Base-by-base conservation (phyloP, 495 filamentous ascomycete species). In the Penicillium canariense region DNA sequence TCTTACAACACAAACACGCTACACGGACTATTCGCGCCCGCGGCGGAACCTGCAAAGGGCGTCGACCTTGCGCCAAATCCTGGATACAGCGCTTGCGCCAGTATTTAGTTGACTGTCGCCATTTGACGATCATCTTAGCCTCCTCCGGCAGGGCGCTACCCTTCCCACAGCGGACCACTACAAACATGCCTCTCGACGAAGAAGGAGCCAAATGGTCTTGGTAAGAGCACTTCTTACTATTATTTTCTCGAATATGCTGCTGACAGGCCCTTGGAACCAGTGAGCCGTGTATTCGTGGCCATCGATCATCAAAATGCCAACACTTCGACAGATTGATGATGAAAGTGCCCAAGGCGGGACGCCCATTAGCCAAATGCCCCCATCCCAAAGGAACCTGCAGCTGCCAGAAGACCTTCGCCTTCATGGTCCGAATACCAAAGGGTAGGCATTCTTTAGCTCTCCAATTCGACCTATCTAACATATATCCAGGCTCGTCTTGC, bases 271-370 rank as follows among this genome's bases (percentile, higher is more conserved):
- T 14, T 63, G 4, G 22, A 44, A 31, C 26, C 8, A 94, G 89
- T 65, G 85, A 87, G 75, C 86, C 88, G 63, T 95, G 90, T 60
- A 89, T 93, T 59, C 87, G 88, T 48, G 90, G 90, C 47, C 90
- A 95, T 70, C 85, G 90, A 60, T 91, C 90, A 20, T 89, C 89
- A 58, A 89, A 87, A 79, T 95, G 90, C 63, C 83, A 80, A 28
- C 89, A 95, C 73, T 83, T 78, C 48, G 81, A 85, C 52, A 81
- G 89, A 57, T 69, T 90, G 17, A 85, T 95, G 82, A 71, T 90
- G 52, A 86, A 86, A 43, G 89, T 93, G 9, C 84, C 86, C 47
- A 91, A 90, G 62, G 88, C 90, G 2, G 90, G 90, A 8, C 80
- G 90, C 42, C 90, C 90, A 15, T 72, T 91, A 17, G 86, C 85